Conservation (phyloP, 1,139 yeast species). For the Magnusiomyces clavatus region DNA sequence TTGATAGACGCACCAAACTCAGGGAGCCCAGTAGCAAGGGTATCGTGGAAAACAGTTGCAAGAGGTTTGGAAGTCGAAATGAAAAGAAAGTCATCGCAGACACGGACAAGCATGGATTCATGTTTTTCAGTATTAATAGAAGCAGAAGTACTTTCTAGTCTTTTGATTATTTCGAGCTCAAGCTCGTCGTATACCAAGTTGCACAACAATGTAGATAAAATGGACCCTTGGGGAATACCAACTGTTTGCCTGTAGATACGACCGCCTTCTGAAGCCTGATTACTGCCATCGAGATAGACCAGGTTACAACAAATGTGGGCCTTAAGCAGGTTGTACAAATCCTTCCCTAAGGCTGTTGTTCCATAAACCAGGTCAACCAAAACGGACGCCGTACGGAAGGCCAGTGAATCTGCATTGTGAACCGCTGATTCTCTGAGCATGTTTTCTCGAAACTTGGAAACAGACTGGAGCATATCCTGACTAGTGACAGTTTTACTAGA, state of each 20-base stretch:
- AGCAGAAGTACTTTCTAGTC: too few relatives aligned
- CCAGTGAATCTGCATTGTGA: not conserved
- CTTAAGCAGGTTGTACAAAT: slow-evolving; percentile 22
- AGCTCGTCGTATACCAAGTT: slow-evolving; percentile 65
- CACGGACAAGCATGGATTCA: slow-evolving; percentile 43
- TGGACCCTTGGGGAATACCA: slow-evolving; percentile 87
- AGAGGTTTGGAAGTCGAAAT: slow-evolving; percentile 39
- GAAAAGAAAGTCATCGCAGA: slow-evolving; percentile 82
- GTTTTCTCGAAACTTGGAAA: slow-evolving; percentile 1
- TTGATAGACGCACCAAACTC: slow-evolving; percentile 58
- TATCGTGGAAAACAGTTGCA: slow-evolving; percentile 25
- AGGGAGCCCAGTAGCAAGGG: slow-evolving; percentile 36
- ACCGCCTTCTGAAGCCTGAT: slow-evolving; percentile 13
- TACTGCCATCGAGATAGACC: slow-evolving; percentile 28
- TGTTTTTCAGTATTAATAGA: slow-evolving; percentile 14
- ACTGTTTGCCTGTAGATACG: slow-evolving; percentile 40
- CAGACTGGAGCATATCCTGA: not conserved
- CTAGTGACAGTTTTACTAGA: not conserved
- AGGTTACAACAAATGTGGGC: slow-evolving; percentile 38
- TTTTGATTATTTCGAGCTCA: slow-evolving; percentile 34
- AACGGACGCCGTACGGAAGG: slow-evolving; percentile 6
- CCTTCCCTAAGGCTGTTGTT: slow-evolving; percentile 7
- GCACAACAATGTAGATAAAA: slow-evolving; percentile 68
- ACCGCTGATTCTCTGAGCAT: not conserved
- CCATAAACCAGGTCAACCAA: slow-evolving; percentile 10